Conservation (phyloP, 495 filamentous ascomycete genomes). For the Oleoguttula mirabilis region DNA sequence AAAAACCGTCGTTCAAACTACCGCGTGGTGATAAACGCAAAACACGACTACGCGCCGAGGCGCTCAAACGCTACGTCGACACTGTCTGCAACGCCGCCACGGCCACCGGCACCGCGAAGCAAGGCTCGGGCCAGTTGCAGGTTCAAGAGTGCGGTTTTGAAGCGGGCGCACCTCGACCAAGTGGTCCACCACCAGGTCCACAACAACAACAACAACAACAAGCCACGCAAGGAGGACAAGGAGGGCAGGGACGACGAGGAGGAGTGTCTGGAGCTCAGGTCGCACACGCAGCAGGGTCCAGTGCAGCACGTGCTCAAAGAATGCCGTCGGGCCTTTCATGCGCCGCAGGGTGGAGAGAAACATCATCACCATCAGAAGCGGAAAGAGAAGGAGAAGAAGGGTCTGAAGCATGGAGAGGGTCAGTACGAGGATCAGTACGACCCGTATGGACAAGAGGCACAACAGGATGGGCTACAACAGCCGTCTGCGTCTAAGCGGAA, state of each 20-base stretch:
- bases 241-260: conserved; percentile 19
- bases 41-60: conserved; percentile 30
- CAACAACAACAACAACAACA: conserved; percentile 20
- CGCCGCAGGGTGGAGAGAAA: conserved; percentile 15
- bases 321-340: conserved; percentile 14
- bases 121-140: conserved; percentile 23
- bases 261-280: conserved; percentile 6
- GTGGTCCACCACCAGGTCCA: conserved; percentile 21
- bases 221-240: conserved; percentile 20
- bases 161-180: conserved; percentile 35
- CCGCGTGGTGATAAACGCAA: conserved; percentile 37
- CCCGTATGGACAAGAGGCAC: conserved; percentile 23
- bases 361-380: conserved; percentile 16
- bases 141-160: conserved; percentile 40
- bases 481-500: conserved; percentile 17
- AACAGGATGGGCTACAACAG: conserved; percentile 19
- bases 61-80: conserved; percentile 35
- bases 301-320: conserved; percentile 7
- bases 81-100: conserved; percentile 29
- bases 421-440: conserved; percentile 16
- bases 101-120: conserved; percentile 18
- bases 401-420: conserved; percentile 5
- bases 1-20: conserved; percentile 42
- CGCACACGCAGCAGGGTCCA: conserved; percentile 5
- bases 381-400: conserved; percentile 8